Conservation (phyloP, 257 asterid genomes). For the Fraxinus quadrangulata region DNA sequence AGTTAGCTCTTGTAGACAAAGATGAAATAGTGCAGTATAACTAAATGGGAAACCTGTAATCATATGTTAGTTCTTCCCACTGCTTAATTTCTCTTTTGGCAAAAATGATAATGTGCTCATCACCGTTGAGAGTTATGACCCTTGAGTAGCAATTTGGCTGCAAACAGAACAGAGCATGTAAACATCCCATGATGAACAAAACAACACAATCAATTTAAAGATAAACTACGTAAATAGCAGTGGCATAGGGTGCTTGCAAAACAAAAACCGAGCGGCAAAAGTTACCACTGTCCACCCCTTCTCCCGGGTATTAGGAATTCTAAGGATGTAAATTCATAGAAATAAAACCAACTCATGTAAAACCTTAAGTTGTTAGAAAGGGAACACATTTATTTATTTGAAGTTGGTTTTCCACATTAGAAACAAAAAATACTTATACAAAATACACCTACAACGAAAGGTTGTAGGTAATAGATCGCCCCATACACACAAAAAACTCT, state of each 20-base stretch:
- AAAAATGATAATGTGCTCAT: constrained; percentile 83
- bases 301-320: background rate
- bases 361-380: background rate
- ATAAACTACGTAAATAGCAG: background rate
- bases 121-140: constrained; percentile 62
- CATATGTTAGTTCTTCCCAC: constrained; percentile 93
- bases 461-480: background rate
- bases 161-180: constrained; percentile 29
- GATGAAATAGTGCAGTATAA: constrained; percentile 10
- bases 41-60: constrained; percentile 71
- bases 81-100: constrained; percentile 86
- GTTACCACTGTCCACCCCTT: background rate
- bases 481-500: no score
- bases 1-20: constrained; percentile 19
- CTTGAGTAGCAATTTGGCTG: constrained; percentile 99
- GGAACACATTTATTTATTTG: background rate
- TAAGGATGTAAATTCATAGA: background rate
- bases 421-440: no score
- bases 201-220: background rate
- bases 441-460: background rate
- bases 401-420: background rate
- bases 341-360: background rate
- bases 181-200: constrained; percentile 11
- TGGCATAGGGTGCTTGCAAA: background rate
- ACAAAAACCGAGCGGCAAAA: background rate